Conservation (phyloP, 2,329 filamentous ascomycete genomes). For the Epichloe scottii region DNA sequence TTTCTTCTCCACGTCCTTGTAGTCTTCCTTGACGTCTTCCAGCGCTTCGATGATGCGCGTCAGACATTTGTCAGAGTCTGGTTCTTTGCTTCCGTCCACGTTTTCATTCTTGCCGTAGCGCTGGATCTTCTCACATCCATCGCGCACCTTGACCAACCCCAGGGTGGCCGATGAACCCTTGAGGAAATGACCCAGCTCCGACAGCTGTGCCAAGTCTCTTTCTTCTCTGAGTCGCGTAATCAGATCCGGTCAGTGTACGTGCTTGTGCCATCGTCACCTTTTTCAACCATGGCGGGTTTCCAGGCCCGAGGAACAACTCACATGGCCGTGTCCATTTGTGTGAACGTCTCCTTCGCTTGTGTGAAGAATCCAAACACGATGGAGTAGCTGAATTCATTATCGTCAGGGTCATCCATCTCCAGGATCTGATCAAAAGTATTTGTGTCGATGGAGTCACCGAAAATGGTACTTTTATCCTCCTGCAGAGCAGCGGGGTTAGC, state of each 20-base stretch:
- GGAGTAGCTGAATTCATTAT: slow-evolving; percentile 75
- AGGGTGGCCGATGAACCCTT: slow-evolving; percentile 95
- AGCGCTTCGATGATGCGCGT: slow-evolving; percentile 59
- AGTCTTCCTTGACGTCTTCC: slow-evolving; percentile 61
- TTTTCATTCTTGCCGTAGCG: slow-evolving; percentile 78
- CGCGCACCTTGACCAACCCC: slow-evolving; percentile 79
- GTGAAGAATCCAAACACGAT: slow-evolving; percentile 90
- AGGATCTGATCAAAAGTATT: slow-evolving; percentile 86
- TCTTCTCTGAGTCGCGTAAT: slow-evolving; percentile 36
- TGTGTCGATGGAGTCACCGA: slow-evolving; percentile 66
- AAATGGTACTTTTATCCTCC: slow-evolving; percentile 13
- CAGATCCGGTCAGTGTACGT: not conserved
- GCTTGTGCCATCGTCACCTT: not conserved
- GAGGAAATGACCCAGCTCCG: slow-evolving; percentile 82
- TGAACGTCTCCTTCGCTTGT: slow-evolving; percentile 78
- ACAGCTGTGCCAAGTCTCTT: slow-evolving; percentile 61
- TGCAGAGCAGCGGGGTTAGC: not conserved
- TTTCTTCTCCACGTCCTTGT: slow-evolving; percentile 55
- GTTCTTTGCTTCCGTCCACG: slow-evolving; percentile 55
- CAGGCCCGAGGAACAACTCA: slow-evolving; percentile 43
- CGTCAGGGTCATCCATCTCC: slow-evolving; percentile 90
- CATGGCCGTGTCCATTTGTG: slow-evolving; percentile 71
- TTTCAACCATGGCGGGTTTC: not conserved
- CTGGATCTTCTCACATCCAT: slow-evolving; percentile 93
- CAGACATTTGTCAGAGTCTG: slow-evolving; percentile 56